Evolutionary conservation across 176 grass and related monocot species (phyloP), one percentile per base, ranked within the genome.

Genomic region (Leersia perrieri): DNA sequence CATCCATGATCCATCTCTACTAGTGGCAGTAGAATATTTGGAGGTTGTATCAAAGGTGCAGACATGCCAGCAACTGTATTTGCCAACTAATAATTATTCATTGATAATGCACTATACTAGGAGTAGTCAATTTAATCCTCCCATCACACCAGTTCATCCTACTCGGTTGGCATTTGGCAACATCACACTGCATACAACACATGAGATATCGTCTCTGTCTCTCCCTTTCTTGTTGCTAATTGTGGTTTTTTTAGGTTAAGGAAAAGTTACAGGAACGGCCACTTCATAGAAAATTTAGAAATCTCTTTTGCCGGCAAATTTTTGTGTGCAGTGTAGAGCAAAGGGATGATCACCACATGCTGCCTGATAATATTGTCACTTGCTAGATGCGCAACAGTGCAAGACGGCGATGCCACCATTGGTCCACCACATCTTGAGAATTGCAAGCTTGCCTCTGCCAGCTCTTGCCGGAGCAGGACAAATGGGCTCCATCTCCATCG

Each of bases 41-140:
- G 66, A 32, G 63, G 78, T 42, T 76, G 60, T 58, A 77, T 32
- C 42, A 18, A 82, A 49, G 78, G 66, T 77, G 45, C 71, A 45
- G 68, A 80, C 74, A 76, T 80, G 73, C 67, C 58, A 83, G 66
- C 72, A 38, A 72, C 33, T 65, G 39, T 34, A 77, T 39, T 77
- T 76, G 38, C 53, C 85, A 77, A 71, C 65, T 64, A 51, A 34
- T n/a, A n/a, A n/a, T n/a, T n/a, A n/a, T 47, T 32, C 49, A 60
- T 74, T 76, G 84, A 80, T 53, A 33, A 40, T 15, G 41, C 33
- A 42, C 61, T 41, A 28, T 85, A n/a, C n/a, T n/a, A n/a, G n/a
- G n/a, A n/a, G n/a, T n/a, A 60, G 64, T 40, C 6, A 57, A 40
- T 20, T 20, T 80, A 26, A 73, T 39, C 25, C 60, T 66, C 65